Base-by-base conservation (phyloP, 768 basidiomycete genomes). In the Macrocybe gigantea region DNA sequence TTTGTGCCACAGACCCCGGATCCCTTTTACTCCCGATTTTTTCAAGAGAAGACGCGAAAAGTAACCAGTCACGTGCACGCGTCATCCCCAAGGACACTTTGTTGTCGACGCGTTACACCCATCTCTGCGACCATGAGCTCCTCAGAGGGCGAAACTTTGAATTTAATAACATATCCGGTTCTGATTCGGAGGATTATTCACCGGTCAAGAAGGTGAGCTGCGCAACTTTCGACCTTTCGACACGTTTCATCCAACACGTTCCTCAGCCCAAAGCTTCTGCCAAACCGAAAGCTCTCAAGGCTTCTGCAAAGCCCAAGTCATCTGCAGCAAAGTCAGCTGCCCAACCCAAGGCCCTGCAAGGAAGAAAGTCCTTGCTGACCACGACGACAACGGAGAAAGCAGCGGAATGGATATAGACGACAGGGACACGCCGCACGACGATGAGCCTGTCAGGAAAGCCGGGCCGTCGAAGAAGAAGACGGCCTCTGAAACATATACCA, bases 401-500 rank as follows among this genome's bases (percentile, higher is more conserved):
- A 70, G 70, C 57, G 63, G 57, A 38, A 63, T 70, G 45, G 74
- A 73, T 11, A 59, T 71, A 15, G 76, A 73, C 49, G 61, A 61
- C 30, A 60, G 55, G n/a, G 62, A 70, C 50, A 72, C 64, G 44
- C 70, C 70, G 15, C 69, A 72, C 43, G 67, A 70, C 52, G 69
- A 68, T 22, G 59, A 57, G 29, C 60, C 54, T 6, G 53, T 48
- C 5, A 60, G 58, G 36, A 49, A 48, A 7, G 40, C 57, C 10
- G 62, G 61, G 36, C 53, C 63, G 2, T 48, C 64, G 47, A 88
- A 87, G 71, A 85, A 88, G 71, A 95, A 95, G 72, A 88, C 82
- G 9, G 90, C 88, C 1, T 91, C 90, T 6, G 91, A 97, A 60
- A 93, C 78, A 34, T 95, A 94, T 60, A 84, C 83, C 45, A 94